Evolutionary conservation across 176 grass and related monocot genomes (phyloP), one percentile per base, ranked within the genome.

Genomic region (Triticum aestivum): DNA sequence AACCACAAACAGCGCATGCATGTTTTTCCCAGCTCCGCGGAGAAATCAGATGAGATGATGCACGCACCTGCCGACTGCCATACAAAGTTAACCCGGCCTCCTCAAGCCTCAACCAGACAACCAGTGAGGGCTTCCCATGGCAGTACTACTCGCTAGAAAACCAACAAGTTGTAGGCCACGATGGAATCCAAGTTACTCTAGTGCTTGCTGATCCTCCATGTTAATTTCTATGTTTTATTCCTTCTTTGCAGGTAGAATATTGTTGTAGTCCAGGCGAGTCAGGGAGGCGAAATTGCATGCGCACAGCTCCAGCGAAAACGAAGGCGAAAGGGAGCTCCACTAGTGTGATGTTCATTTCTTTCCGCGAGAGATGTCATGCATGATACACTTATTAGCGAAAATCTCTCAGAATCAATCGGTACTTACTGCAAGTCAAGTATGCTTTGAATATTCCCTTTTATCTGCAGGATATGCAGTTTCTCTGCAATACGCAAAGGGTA

Each of bases 301-400:
- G 21, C 32, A 9, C 38, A 65, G 5, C 2, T 41, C 2, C 20
- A 12, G 24, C 41, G 41, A 42, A 73, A 24, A 72, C 37, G 32
- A 18, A 17, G 21, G 2, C 6, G 63, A 79, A 71, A 52, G 49
- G 49, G 65, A 17, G 2, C 11, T 78, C 11, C 18, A 44, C 33
- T 61, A 56, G 39, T 13, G 10, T 11, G 47, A 29, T 37, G 77
- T 37, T 3, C 11, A 2, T 47, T 61, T 75, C 3, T 85, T 89
- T 74, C 61, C 20, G 14, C 6, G 20, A 75, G 20, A 49, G 62
- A 86, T 24, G 88, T 66, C 83, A 89, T 61, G n/a, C 82, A 33
- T 85, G 82, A 80, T 32, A 14, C 23, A 27, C 44, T 47, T 47
- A 47, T n/a, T 37, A 18, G 14, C 4, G 59, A 65, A 54, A 64